A percentile compares a stretch with the other conserved stretches of the same genome.
Conservation (phyloP, 2,329 filamentous ascomycete species). For the Colletotrichum tofieldiae region DNA sequence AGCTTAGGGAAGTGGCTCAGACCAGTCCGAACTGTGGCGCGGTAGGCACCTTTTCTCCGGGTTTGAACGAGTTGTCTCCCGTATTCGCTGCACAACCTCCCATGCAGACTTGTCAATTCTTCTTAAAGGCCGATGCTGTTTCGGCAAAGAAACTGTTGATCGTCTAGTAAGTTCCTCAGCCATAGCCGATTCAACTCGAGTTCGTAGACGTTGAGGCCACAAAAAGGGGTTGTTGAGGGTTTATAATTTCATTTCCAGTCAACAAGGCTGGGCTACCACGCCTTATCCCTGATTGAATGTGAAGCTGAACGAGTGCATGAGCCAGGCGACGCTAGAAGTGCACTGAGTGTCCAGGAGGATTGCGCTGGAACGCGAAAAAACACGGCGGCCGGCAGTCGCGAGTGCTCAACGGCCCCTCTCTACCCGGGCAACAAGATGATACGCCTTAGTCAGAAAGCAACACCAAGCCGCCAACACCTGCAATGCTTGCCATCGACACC, state of each 20-base stretch:
- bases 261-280: neutral
- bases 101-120: neutral
- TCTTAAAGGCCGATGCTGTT: neutral
- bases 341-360: neutral
- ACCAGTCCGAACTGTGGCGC: neutral
- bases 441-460: conserved; percentile 40
- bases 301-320: neutral
- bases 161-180: neutral
- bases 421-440: conserved; percentile 32
- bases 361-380: conserved; percentile 37
- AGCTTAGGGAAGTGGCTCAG: neutral
- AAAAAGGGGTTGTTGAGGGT: too few species aligned
- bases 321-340: conserved; percentile 25
- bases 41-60: neutral
- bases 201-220: too few species aligned
- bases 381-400: conserved; percentile 21
- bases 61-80: neutral
- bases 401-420: conserved; percentile 13
- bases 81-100: neutral
- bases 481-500: conserved; percentile 26
- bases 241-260: neutral
- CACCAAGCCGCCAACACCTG: conserved; percentile 32
- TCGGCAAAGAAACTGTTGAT: neutral
- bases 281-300: too few species aligned
- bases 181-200: neutral